A percentile compares a stretch with the other conserved stretches of the same genome.
Conservation (phyloP, 2,329 filamentous ascomycete genomes). For the Exophiala bonariae region DNA sequence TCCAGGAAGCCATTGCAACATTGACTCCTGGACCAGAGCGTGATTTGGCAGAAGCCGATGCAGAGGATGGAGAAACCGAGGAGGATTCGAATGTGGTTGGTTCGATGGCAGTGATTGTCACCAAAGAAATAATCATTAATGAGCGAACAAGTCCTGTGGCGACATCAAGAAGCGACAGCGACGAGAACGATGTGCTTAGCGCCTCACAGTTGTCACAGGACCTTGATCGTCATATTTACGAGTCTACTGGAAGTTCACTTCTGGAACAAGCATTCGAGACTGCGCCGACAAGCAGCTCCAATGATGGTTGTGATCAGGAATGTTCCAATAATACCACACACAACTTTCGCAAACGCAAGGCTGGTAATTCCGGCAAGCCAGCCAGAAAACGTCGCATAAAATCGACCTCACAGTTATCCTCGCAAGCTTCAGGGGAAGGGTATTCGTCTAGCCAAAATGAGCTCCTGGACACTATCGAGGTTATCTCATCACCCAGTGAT, state of each 20-base stretch:
- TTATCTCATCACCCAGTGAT: background rate
- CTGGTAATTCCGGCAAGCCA: conserved; percentile 3
- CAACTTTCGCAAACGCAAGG: conserved; percentile 17
- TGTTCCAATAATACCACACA: background rate
- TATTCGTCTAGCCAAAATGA: conserved; percentile 1
- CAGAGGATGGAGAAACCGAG: no score
- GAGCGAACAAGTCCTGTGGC: background rate
- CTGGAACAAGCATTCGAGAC: no score
- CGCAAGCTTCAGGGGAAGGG: background rate
- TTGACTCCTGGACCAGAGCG: no score
- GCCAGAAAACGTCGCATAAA: conserved; percentile 16
- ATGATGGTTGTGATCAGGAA: no score
- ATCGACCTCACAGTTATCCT: conserved; percentile 7
- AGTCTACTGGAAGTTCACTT: conserved; percentile 3
- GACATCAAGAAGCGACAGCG: conserved; percentile 30
- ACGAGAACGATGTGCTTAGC: conserved; percentile 45
- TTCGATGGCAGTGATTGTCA: background rate
- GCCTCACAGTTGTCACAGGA: conserved; percentile 48
- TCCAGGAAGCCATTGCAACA: no score
- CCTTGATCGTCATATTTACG: conserved; percentile 31
- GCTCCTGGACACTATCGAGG: conserved; percentile 15
- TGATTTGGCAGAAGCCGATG: no score
- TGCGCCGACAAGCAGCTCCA: no score
- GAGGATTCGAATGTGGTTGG: no score
- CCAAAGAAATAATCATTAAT: background rate